Evolutionary conservation across 805 yeast species (phyloP).

Genomic region (Phaffomyces antillensis): DNA sequence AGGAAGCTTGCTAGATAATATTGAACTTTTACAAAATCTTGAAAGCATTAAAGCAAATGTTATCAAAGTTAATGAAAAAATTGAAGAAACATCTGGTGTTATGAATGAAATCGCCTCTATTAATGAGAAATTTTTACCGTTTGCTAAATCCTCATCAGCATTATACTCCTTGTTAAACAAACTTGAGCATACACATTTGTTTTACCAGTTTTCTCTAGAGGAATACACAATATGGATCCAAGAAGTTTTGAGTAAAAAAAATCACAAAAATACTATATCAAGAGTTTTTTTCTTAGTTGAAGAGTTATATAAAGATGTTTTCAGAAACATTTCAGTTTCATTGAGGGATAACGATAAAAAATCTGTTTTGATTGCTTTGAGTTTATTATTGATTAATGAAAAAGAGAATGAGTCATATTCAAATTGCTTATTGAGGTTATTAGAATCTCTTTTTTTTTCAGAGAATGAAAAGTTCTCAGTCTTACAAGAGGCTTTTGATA

Average conservation of each 20-base stretch:
- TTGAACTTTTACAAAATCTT: constrained; percentile 48
- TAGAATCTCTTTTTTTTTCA: background rate
- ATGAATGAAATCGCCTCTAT: constrained; percentile 47
- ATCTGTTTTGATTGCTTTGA: constrained; percentile 34
- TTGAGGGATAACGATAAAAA: constrained; percentile 28
- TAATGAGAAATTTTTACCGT: constrained; percentile 39
- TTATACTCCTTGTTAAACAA: constrained; percentile 42
- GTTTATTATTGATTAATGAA: constrained; percentile 20
- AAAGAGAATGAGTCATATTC: constrained; percentile 13
- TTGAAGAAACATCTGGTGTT: constrained; percentile 46
- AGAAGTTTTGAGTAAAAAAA: constrained; percentile 19
- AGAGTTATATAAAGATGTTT: constrained; percentile 40
- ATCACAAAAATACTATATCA: background rate
- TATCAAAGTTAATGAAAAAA: constrained; percentile 40
- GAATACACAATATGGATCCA: constrained; percentile 32
- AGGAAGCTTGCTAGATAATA: constrained; percentile 64
- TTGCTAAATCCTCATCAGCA: constrained; percentile 49
- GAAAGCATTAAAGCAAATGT: constrained; percentile 64
- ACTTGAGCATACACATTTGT: constrained; percentile 35
- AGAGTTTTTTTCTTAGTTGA: constrained; percentile 28
- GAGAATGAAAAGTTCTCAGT: background rate
- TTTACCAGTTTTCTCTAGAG: constrained; percentile 54
- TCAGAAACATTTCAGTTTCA: constrained; percentile 35
- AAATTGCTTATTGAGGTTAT: constrained; percentile 7
- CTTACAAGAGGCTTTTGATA: constrained; percentile 9